A percentile compares a stretch with the other conserved stretches of the same genome.
Evolutionary conservation across 1,284 basidiomycete genomes (phyloP).

Genomic region (Schizophyllum amplum): DNA sequence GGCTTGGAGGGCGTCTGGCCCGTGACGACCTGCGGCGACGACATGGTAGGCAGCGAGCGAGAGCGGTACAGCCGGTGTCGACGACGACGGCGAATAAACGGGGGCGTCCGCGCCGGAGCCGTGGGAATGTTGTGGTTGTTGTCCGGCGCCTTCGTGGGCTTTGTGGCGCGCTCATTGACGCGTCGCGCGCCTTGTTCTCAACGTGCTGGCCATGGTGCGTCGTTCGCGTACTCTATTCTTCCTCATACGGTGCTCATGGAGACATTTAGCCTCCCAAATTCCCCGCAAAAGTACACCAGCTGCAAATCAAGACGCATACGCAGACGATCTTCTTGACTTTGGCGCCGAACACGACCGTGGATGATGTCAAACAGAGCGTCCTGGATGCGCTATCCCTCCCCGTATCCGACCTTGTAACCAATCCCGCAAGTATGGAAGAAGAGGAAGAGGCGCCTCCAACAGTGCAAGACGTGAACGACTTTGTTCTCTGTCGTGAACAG

Average conservation of each 20-base stretch:
- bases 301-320: slow-evolving; percentile 64
- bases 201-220: slow-evolving; percentile 3
- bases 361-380: slow-evolving; percentile 51
- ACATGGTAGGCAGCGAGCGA: background rate
- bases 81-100: background rate
- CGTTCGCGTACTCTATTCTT: too few species aligned
- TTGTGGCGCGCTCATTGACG: background rate
- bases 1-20: background rate
- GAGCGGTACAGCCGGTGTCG: background rate
- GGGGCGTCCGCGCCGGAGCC: too few species aligned
- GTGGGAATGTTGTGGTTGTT: background rate
- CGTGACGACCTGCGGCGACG: background rate
- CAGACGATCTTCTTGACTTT: slow-evolving; percentile 54
- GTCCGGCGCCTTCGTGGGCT: background rate
- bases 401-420: slow-evolving; percentile 16
- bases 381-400: slow-evolving; percentile 50
- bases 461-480: slow-evolving; percentile 40
- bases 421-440: slow-evolving; percentile 11
- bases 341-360: slow-evolving; percentile 44
- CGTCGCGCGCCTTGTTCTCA: background rate
- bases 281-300: slow-evolving; percentile 50
- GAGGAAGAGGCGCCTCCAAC: slow-evolving; percentile 35
- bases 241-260: slow-evolving; percentile 14
- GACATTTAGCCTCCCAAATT: background rate
- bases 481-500: slow-evolving; percentile 52